Evolutionary conservation across 2,329 filamentous ascomycete genomes (phyloP), one percentile per base, ranked within the genome.

Genomic region (Aureobasidium sp.): DNA sequence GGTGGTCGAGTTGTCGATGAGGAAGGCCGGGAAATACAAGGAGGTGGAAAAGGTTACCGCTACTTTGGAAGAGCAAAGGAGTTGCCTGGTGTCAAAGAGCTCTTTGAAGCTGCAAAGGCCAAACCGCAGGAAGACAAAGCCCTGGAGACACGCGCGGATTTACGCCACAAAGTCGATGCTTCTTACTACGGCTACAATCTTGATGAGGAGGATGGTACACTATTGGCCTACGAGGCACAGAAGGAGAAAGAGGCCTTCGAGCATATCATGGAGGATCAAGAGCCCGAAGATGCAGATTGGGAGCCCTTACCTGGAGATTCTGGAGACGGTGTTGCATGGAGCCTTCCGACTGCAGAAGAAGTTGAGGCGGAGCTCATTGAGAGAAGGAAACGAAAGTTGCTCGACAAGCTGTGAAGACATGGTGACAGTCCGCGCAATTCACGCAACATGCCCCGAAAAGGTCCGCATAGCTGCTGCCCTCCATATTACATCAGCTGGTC

Each of bases 361-460:
- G 93, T 97, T n/a, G 91, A 97, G 75, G 85, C 92, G 71, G 94
- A 97, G 75, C 78, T 99, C 68, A 83, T 99, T 61, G 91, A 97
- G 67, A 82, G 93, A 76, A 84, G 92, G 75, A 86, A 90, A 73
- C 84, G 87, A 75, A 90, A 87, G 73, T 77, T 99, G 65, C 77
- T 99, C 67, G 91, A 97, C 69, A 93, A 94, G 77, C 81, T 95
- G 61, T 78, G 77, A 57, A 39, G 36, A 20, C 32, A 8, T 42
- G 4, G 10, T 3, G 10, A 12, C 36, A 29, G 8, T 42, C n/a
- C 29, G 37, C 17, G 27, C 52, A 13, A 8, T 32, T 27, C 17
- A 15, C 44, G 9, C 8, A 39, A 23, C 8, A 37, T 53, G 36
- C 52, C 13, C 10, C 26, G 5, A n/a, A 23, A 20, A 32, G 37